These are phyloP conservation scores for Zasmidium citrigriseum DNA, from an alignment of 2,329 filamentous ascomycete genomes.

Conservation along the genomic window DNA sequence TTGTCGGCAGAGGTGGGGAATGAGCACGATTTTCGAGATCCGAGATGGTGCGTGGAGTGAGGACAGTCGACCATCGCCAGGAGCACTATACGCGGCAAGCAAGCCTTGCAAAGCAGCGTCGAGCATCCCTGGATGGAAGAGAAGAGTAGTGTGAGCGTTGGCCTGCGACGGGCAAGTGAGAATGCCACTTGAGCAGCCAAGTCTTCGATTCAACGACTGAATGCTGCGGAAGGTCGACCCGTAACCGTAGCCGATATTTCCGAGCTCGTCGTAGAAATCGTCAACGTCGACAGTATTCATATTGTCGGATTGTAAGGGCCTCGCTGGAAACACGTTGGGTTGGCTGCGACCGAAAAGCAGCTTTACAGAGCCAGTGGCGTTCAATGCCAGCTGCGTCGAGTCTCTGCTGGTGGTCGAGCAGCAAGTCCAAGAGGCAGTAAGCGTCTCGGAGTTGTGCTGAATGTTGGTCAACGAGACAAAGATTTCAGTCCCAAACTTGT, in stretches of 20 bases:
- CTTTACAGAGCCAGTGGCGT: background rate
- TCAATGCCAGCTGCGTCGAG: background rate
- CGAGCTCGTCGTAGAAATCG: conserved; percentile 2
- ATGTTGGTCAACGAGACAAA: background rate
- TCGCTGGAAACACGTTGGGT: background rate
- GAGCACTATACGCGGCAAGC: conserved; percentile 3
- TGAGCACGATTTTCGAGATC: too few relatives aligned
- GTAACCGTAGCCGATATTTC: conserved; percentile 7
- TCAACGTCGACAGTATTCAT: conserved; percentile 9
- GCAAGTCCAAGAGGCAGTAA: background rate
- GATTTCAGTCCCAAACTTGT: background rate
- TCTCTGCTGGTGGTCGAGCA: background rate
- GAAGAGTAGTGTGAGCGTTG: background rate
- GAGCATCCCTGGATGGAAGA: conserved; percentile 7
- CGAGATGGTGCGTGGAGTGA: too few relatives aligned
- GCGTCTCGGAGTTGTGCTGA: background rate
- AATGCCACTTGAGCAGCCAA: background rate
- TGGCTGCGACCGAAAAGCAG: background rate
- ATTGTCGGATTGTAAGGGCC: background rate
- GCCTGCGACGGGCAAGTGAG: background rate
- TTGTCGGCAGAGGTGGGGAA: too few relatives aligned
- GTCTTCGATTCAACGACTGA: background rate
- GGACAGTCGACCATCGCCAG: conserved; percentile 1
- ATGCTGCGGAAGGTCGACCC: background rate
- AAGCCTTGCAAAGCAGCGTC: conserved; percentile 4